Conservation (phyloP, 495 filamentous ascomycete species). For the Hypoxylon rickii region DNA sequence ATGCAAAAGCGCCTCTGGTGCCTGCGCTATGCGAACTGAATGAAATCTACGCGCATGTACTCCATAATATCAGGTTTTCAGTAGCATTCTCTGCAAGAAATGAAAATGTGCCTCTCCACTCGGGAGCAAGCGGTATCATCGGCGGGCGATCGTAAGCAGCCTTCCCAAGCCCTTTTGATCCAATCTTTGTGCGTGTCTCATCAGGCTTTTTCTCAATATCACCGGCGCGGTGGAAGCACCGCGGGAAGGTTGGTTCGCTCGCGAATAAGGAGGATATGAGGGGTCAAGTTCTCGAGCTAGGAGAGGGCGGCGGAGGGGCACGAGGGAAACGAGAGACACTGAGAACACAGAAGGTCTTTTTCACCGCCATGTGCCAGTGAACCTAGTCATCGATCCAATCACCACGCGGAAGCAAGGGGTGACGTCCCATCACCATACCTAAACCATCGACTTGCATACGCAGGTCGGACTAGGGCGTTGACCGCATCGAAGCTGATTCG, state of each 20-base stretch:
- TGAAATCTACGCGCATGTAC: slow-evolving; percentile 19
- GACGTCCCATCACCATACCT: slow-evolving; percentile 27
- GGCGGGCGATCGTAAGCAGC: slow-evolving; percentile 26
- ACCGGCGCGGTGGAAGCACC: slow-evolving; percentile 3
- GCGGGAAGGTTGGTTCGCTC: slow-evolving; percentile 3
- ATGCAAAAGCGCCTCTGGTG: slow-evolving; percentile 27
- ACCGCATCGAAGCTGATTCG: slow-evolving; percentile 27
- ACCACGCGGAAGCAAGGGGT: slow-evolving; percentile 29
- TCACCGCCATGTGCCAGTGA: slow-evolving; percentile 41
- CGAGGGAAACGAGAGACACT: background rate
- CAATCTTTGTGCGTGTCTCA: slow-evolving; percentile 22
- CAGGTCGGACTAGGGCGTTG: slow-evolving; percentile 1
- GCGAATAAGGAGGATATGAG: too few relatives aligned
- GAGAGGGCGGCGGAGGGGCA: background rate
- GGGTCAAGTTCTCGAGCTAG: background rate
- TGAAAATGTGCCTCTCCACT: slow-evolving; percentile 31
- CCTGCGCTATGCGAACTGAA: slow-evolving; percentile 37
- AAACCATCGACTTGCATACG: slow-evolving; percentile 34
- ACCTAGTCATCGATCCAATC: slow-evolving; percentile 36
- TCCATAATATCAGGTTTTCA: slow-evolving; percentile 28
- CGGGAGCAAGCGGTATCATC: slow-evolving; percentile 29
- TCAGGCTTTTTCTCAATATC: slow-evolving; percentile 6
- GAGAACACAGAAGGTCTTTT: slow-evolving; percentile 11
- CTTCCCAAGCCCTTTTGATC: slow-evolving; percentile 16
- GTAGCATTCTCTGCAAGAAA: slow-evolving; percentile 30